Evolutionary conservation across 306 rosid genomes (phyloP).

Genomic region (Lathyrus oleraceus): DNA sequence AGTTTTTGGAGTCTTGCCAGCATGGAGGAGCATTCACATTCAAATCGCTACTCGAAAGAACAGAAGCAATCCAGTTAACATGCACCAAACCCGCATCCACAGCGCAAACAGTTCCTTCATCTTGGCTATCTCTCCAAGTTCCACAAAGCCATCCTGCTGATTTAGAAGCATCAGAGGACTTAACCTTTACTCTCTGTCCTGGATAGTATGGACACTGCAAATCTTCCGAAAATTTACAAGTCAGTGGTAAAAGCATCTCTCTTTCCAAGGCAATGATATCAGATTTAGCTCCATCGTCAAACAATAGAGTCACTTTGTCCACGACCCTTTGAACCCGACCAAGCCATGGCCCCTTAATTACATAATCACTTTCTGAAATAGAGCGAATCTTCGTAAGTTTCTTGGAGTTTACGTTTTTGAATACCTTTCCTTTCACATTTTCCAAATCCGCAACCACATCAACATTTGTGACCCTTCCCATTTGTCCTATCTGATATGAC

Average conservation of each 20-base stretch:
- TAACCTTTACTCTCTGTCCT: conserved; percentile 81
- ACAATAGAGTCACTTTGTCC: conserved; percentile 66
- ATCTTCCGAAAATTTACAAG: conserved; percentile 65
- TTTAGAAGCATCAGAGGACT: conserved; percentile 56
- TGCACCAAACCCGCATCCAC: conserved; percentile 75
- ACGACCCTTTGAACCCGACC: conserved; percentile 74
- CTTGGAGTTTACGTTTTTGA: conserved; percentile 60
- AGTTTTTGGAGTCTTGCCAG: conserved; percentile 63
- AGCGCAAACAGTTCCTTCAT: conserved; percentile 74
- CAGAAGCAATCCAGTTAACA: conserved; percentile 78
- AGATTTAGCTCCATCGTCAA: conserved; percentile 76
- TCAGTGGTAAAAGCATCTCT: conserved; percentile 65
- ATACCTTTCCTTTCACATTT: conserved; percentile 55
- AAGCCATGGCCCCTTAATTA: conserved; percentile 81
- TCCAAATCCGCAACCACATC: conserved; percentile 82
- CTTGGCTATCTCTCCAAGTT: conserved; percentile 67
- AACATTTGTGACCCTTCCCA: conserved; percentile 72
- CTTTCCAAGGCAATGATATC: conserved; percentile 61
- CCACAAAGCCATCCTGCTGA: conserved; percentile 79
- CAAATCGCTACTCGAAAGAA: conserved; percentile 44
- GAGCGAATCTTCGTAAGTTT: conserved; percentile 63
- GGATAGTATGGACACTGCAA: conserved; percentile 85
- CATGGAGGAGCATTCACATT: conserved; percentile 55
- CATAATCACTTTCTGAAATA: conserved; percentile 72
- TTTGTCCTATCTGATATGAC: conserved; percentile 76